Evolutionary conservation across 2,329 filamentous ascomycete genomes (phyloP).

Genomic region (Fonsecaea multimorphosa): DNA sequence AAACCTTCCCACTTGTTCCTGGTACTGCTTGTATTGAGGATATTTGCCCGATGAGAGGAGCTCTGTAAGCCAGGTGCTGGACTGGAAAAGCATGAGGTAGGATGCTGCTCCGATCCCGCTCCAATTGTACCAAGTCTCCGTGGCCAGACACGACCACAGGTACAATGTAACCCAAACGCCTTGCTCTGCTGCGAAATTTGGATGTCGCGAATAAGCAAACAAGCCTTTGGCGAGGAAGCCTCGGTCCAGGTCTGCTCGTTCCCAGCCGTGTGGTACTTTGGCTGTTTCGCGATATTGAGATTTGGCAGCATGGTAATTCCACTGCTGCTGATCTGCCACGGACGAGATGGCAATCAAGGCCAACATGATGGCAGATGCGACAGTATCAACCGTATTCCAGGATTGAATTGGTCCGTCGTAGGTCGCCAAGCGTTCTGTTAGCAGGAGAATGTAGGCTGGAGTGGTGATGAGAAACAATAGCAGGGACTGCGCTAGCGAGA

Average conservation of each 20-base stretch:
- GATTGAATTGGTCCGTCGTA: slow-evolving; percentile 51
- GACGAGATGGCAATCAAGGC: slow-evolving; percentile 70
- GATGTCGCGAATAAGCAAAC: slow-evolving; percentile 87
- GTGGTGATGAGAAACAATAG: slow-evolving; percentile 79
- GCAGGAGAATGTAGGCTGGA: slow-evolving; percentile 82
- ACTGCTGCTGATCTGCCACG: slow-evolving; percentile 91
- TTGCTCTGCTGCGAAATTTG: slow-evolving; percentile 94
- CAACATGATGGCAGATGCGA: slow-evolving; percentile 62
- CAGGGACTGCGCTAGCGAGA: slow-evolving; percentile 80
- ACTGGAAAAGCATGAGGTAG: slow-evolving; percentile 84
- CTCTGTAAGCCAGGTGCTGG: slow-evolving; percentile 87
- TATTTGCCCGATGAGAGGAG: slow-evolving; percentile 81
- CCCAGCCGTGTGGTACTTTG: slow-evolving; percentile 69
- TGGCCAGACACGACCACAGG: slow-evolving; percentile 81
- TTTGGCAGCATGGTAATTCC: slow-evolving; percentile 86
- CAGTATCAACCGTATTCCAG: slow-evolving; percentile 49
- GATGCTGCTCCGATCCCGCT: slow-evolving; percentile 70
- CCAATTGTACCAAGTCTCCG: slow-evolving; percentile 77
- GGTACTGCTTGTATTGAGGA: slow-evolving; percentile 83
- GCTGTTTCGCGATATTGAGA: slow-evolving; percentile 73
- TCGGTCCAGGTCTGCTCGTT: slow-evolving; percentile 79
- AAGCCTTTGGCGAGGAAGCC: slow-evolving; percentile 86
- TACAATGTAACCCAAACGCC: slow-evolving; percentile 87
- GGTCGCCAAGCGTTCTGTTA: slow-evolving; percentile 69
- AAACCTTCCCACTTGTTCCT: slow-evolving; percentile 81